Base-by-base conservation (phyloP, 2,329 filamentous ascomycete genomes). In the Tolypocladium nubicola region DNA sequence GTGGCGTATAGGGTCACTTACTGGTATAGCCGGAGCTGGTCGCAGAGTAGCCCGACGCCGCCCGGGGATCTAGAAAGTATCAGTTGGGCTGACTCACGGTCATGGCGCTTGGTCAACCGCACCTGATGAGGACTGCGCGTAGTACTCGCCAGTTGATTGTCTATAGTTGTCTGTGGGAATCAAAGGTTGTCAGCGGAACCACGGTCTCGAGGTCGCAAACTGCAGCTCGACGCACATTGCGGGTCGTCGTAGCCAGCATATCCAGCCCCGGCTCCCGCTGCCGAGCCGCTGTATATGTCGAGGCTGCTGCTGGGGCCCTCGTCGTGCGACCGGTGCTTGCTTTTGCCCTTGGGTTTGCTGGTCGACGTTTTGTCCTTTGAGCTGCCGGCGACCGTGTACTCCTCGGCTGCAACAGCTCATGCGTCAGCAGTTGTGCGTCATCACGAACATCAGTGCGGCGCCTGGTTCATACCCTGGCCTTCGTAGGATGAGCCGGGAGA, bases 241-340 rank as follows among this genome's bases (percentile, higher is more conserved):
- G 38, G 23, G 19, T 57, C 58, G 39, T 52, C 52, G 30, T 49
- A 57, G 30, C 14, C n/a, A 26, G 35, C 21, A 49, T 52, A 49
- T 13, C 21, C 21, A 19, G 38, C 13, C 5, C 2, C 47, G 50
- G 41, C 16, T 13, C 23, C n/a, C 19, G 55, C 37, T 19, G 53
- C 11, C 19, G 40, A 8, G 40, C 19, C 16, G 14, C 33, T 9
- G 26, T 40, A 40, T 16, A 43, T 21, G 13, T 38, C 39, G n/a
- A 40, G 53, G 19, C 19, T n/a, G 49, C 35, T 52, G 5, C 10
- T 21, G 10, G 43, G 54, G 13, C 38, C 47, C 10, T 35, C 54
- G 55, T 56, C 54, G 35, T 43, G 59, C 41, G 57, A 21, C 1
- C 61, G 61, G n/a, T 57, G 56, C 38, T 57, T 61, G 23, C 57